Percentiles rank a stretch among this genome's conserved stretches.
phyloP scores from a whole-genome alignment of 2,329 filamentous ascomycete species.

The Geoglossum cookeanum region DNA sequence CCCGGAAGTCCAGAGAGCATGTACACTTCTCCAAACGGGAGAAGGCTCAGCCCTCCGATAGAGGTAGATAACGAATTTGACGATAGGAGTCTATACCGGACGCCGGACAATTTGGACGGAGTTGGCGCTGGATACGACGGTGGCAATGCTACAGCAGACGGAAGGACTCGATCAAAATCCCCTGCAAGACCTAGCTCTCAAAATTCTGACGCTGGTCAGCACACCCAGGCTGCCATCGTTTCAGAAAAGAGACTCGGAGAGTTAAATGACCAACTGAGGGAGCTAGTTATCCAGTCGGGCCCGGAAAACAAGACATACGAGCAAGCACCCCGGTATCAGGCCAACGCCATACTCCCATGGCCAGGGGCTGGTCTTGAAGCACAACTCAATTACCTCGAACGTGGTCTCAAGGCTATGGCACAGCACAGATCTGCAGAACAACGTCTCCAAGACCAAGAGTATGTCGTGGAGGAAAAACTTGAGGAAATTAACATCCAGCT shows the following conservation, averaged over 20 bases:
- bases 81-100: conserved; percentile 51
- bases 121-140: conserved; percentile 15
- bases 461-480: conserved; percentile 18
- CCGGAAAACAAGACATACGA: conserved; percentile 17
- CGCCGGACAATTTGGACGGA: conserved; percentile 38
- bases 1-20: conserved; percentile 62
- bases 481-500: conserved; percentile 48
- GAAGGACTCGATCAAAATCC: conserved; percentile 6
- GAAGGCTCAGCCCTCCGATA: conserved; percentile 31
- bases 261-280: conserved; percentile 46
- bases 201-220: conserved; percentile 13
- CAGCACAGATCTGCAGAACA: conserved; percentile 8
- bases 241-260: conserved; percentile 48
- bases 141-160: conserved; percentile 9
- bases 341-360: conserved; percentile 13
- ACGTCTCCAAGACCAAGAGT: background rate
- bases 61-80: conserved; percentile 50
- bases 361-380: conserved; percentile 19
- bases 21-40: conserved; percentile 44
- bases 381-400: conserved; percentile 48
- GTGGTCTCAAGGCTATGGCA: conserved; percentile 30
- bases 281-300: conserved; percentile 37
- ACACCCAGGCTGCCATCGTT: conserved; percentile 34
- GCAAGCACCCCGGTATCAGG: conserved; percentile 18
- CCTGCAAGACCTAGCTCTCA: conserved; percentile 8